These are phyloP conservation scores for Boletus bicolor DNA, from an alignment of 768 basidiomycete species.

Conservation along the genomic window DNA sequence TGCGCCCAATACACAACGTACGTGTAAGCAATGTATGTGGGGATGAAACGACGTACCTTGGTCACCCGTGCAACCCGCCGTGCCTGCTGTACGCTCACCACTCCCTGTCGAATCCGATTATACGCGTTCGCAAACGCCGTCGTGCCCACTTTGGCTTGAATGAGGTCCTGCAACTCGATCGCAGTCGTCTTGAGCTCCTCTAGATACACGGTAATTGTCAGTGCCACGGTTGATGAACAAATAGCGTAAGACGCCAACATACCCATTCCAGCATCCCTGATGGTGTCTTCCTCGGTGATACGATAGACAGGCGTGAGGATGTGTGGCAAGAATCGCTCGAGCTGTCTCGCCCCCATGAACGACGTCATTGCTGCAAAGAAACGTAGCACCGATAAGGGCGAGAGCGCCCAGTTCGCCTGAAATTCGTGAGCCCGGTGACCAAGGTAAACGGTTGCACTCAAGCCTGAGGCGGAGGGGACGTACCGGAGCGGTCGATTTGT, in stretches of 20 bases:
- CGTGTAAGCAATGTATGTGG: not conserved
- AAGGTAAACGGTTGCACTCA: not conserved
- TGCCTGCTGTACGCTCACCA: constrained; percentile 63
- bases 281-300: constrained; percentile 81
- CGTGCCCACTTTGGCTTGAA: constrained; percentile 86
- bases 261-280: constrained; percentile 80
- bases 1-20: constrained; percentile 31
- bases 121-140: constrained; percentile 78
- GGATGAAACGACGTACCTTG: constrained; percentile 34
- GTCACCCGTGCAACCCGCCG: constrained; percentile 60
- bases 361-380: constrained; percentile 94
- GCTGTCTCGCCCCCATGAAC: constrained; percentile 52
- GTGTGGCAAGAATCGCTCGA: constrained; percentile 75
- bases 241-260: constrained; percentile 21
- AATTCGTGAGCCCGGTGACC: not conserved
- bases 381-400: constrained; percentile 74
- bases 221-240: not conserved
- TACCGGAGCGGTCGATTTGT: constrained; percentile 38
- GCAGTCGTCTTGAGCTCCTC: constrained; percentile 83
- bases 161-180: constrained; percentile 79
- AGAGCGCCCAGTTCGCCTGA: constrained; percentile 80
- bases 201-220: constrained; percentile 26
- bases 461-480: not conserved
- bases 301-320: constrained; percentile 86
- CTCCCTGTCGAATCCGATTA: constrained; percentile 74